Evolutionary conservation across 441 rosid genomes (phyloP).

Genomic region (Raphanus hybrid): DNA sequence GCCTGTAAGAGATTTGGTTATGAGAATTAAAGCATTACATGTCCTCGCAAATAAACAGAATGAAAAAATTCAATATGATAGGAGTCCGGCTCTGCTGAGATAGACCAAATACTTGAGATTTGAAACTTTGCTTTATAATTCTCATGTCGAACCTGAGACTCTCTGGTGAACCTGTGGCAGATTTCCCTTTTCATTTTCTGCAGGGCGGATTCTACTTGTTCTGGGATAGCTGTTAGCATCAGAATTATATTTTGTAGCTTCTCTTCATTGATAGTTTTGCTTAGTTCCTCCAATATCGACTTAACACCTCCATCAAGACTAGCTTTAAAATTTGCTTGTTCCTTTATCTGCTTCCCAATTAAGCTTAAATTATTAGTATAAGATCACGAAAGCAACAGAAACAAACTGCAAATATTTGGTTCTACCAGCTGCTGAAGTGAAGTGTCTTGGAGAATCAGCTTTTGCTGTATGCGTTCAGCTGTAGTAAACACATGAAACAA

Average conservation of each 20-base stretch:
- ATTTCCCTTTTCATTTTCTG: constrained; percentile 59
- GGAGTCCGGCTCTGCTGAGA: constrained; percentile 14
- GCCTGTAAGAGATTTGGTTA: constrained; percentile 28
- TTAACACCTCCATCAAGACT: constrained; percentile 64
- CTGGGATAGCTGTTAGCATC: constrained; percentile 61
- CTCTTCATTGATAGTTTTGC: constrained; percentile 54
- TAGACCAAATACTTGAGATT: background rate
- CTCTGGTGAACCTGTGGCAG: constrained; percentile 53
- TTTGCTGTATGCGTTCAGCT: constrained; percentile 82
- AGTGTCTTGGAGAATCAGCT: constrained; percentile 64
- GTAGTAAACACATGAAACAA: constrained; percentile 41
- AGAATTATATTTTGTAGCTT: constrained; percentile 55
- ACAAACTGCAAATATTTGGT: constrained; percentile 19
- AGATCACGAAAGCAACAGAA: constrained; percentile 28
- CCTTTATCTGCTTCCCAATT: constrained; percentile 58
- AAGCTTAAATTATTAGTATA: constrained; percentile 24
- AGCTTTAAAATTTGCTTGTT: constrained; percentile 65
- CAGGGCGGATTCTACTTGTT: constrained; percentile 60
- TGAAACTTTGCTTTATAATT: background rate
- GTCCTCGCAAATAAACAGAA: constrained; percentile 16
- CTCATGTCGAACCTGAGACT: constrained; percentile 57
- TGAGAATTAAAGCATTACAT: constrained; percentile 20
- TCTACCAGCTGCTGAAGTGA: constrained; percentile 78
- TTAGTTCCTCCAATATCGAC: constrained; percentile 61
- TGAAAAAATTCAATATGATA: constrained; percentile 13